A percentile compares a stretch with the other conserved stretches of the same genome.
Conservation (phyloP, 2,329 filamentous ascomycete species). For the Endocalyx cinctus region DNA sequence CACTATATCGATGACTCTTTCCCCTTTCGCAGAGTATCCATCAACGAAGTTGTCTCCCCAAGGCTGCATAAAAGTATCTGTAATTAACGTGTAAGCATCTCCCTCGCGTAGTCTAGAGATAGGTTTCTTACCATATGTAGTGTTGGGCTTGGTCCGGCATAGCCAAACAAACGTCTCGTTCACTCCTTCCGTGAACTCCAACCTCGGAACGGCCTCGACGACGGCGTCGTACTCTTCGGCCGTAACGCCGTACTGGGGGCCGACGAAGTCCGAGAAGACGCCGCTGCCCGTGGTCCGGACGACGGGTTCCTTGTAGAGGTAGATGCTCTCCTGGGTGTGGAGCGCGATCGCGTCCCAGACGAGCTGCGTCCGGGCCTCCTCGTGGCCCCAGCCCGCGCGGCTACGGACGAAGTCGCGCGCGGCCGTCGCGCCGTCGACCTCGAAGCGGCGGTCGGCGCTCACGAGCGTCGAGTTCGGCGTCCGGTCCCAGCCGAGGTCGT, state of each 20-base stretch:
- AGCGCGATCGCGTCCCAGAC: slow-evolving; percentile 47
- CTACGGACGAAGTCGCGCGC: slow-evolving; percentile 34
- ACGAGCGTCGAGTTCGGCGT: slow-evolving; percentile 27
- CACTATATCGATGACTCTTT: slow-evolving; percentile 5
- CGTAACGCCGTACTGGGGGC: slow-evolving; percentile 26
- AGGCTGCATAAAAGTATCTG: slow-evolving; percentile 14
- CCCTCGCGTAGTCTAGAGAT: too few relatives aligned
- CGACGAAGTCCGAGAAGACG: slow-evolving; percentile 34
- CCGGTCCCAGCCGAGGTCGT: slow-evolving; percentile 39
- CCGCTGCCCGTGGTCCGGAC: slow-evolving; percentile 30
- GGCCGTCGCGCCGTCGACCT: slow-evolving; percentile 44
- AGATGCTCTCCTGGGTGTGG: slow-evolving; percentile 34
- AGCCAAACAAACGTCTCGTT: slow-evolving; percentile 35
- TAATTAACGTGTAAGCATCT: slow-evolving; percentile 5
- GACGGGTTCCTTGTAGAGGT: slow-evolving; percentile 37
- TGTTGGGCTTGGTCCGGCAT: slow-evolving; percentile 34
- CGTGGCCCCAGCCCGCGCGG: slow-evolving; percentile 2
- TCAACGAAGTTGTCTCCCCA: slow-evolving; percentile 10
- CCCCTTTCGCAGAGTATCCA: slow-evolving; percentile 5
- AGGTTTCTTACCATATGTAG: slow-evolving; percentile 30
- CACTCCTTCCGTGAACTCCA: slow-evolving; percentile 27
- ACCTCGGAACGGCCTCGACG: slow-evolving; percentile 28
- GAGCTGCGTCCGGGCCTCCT: slow-evolving; percentile 35
- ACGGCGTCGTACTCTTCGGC: slow-evolving; percentile 29
- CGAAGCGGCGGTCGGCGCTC: slow-evolving; percentile 42